Evolutionary conservation across 164 flowering plant species (phyloP).

Genomic region (Hamamelis virginiana): DNA sequence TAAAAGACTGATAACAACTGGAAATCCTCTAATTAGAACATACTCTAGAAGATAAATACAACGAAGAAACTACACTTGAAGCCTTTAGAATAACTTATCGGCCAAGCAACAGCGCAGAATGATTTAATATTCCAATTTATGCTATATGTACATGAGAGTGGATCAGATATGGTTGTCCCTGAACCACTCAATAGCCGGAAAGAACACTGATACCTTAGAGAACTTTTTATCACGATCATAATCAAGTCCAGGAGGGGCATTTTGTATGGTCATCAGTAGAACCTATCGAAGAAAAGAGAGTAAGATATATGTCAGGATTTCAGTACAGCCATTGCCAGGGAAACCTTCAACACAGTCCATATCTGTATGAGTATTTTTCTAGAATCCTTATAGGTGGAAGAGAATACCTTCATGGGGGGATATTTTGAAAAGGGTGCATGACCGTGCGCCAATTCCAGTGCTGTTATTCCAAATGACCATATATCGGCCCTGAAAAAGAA

Average conservation of each 20-base stretch:
- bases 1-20: conserved; percentile 88
- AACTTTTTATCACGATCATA: conserved; percentile 96
- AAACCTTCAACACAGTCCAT: not conserved
- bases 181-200: conserved; percentile 24
- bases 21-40: conserved; percentile 57
- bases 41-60: conserved; percentile 11
- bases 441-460: conserved; percentile 74
- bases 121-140: not conserved
- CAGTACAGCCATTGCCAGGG: not conserved
- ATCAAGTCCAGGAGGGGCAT: conserved; percentile 88
- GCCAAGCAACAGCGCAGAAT: not conserved
- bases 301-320: not conserved
- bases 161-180: not conserved
- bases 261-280: conserved; percentile 76
- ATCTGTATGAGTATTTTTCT: not conserved
- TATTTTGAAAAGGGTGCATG: conserved; percentile 77
- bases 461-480: conserved; percentile 77
- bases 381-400: not conserved
- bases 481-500: conserved; percentile 57
- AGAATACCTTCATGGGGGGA: conserved; percentile 76
- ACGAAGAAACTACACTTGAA: not conserved
- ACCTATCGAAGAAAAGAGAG: conserved; percentile 33
- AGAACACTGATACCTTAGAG: conserved; percentile 75
- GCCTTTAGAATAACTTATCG: not conserved
- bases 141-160: not conserved